Percentiles rank a stretch among this genome's conserved stretches.
phyloP scores from a whole-genome alignment of 345 rosid species.

The Trapa incisa region DNA sequence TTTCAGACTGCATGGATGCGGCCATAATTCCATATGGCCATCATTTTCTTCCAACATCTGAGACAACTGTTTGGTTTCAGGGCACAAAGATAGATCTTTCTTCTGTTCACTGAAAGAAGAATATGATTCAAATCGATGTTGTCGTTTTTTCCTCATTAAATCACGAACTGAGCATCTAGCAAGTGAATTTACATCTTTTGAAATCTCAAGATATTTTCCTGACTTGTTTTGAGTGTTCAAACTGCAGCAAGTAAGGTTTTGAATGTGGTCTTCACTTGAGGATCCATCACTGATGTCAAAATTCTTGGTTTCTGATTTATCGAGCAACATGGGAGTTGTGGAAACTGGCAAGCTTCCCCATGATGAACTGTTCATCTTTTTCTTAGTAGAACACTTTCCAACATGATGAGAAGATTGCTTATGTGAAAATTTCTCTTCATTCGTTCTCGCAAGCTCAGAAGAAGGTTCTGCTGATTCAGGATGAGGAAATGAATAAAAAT shows the following conservation, averaged over 20 bases:
- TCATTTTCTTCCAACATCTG: constrained; percentile 10
- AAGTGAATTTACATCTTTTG: constrained; percentile 18
- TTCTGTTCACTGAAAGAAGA: constrained; percentile 11
- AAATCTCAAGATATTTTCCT: constrained; percentile 18
- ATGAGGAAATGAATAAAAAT: constrained; percentile 18
- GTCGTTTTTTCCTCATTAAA: constrained; percentile 75
- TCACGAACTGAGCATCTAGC: constrained; percentile 60
- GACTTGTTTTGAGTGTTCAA: constrained; percentile 18
- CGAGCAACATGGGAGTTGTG: constrained; percentile 17
- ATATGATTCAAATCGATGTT: constrained; percentile 26
- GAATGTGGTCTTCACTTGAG: constrained; percentile 20
- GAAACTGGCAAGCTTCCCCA: constrained; percentile 70
- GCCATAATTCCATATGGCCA: constrained; percentile 9
- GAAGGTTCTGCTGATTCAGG: constrained; percentile 26
- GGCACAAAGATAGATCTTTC: constrained; percentile 8
- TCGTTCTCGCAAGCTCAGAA: constrained; percentile 24
- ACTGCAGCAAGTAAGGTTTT: constrained; percentile 5
- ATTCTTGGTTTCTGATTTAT: constrained; percentile 18
- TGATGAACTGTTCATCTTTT: constrained; percentile 23
- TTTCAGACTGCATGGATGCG: constrained; percentile 5
- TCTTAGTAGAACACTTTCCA: constrained; percentile 19
- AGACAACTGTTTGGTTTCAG: constrained; percentile 21
- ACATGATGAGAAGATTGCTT: constrained; percentile 17
- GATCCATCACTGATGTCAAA: constrained; percentile 15
- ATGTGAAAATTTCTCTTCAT: constrained; percentile 20